Evolutionary conservation across 2,329 filamentous ascomycete genomes (phyloP), one percentile per base, ranked within the genome.

Genomic region (Pseudogymnoascus sp.): DNA sequence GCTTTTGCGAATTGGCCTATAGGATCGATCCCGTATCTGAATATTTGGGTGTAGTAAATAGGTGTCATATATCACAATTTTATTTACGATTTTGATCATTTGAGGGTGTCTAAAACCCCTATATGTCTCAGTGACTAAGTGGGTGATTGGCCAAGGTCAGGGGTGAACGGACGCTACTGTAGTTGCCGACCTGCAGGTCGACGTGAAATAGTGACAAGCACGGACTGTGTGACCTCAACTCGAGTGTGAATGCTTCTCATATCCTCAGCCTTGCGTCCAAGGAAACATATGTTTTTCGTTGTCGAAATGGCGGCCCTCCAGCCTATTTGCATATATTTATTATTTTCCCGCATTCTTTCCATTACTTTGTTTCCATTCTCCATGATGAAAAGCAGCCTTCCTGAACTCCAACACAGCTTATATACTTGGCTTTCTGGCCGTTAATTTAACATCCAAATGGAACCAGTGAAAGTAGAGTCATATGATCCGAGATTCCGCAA

Each of bases 51-150:
- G 28, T 57, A 51, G 48, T 57, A 57, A 57, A 57, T 57, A 57
- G 16, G 28, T 57, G 51, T 36, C 28, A 57, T 57, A 57, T 57
- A 57, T 57, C 51, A 57, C 51, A 57, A 36, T 57, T 19, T 21
- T 19, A 57, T 19, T 19, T 34, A 34, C 25, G 2, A 6, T 34
- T 57, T 57, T 34, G 34, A 8, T 31, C 10, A 34, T 34, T 54
- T 57, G 4, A 11, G n/a, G n/a, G 25, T 6, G 7, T 14, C 31
- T 4, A 16, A 16, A 54, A 11, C 25, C 51, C 51, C 51, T 34
- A 54, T 31, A 31, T 57, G 28, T 34, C 25, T 57, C 28, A 19
- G 28, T 14, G 28, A 1, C 10, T 14, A 19, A n/a, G 28, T 13
- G 10, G 28, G 25, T 34, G 28, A 57, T 57, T 34, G 51, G 51